phyloP scores from a whole-genome alignment of 208 protist genomes.

The Angomonas deanei region DNA sequence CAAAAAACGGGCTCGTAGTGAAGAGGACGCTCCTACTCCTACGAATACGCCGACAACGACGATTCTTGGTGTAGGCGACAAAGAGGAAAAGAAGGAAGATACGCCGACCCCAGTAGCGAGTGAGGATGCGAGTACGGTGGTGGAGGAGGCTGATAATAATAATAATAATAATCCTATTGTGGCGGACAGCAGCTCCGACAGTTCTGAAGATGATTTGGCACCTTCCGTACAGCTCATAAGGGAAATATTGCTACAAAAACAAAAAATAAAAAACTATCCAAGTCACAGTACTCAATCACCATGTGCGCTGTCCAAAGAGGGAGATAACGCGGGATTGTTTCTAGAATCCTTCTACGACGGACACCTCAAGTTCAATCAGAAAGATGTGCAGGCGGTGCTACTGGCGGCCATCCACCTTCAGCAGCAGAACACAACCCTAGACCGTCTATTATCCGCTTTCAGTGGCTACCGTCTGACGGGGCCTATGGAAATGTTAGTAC shows the following conservation, averaged over 20 bases:
- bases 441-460: conserved; percentile 16
- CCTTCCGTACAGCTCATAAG: too few species aligned
- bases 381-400: conserved; percentile 25
- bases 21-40: neutral
- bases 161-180: too few species aligned
- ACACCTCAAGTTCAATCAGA: conserved; percentile 11
- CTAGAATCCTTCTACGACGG: conserved; percentile 3
- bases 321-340: neutral
- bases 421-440: conserved; percentile 5
- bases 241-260: neutral
- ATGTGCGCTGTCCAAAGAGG: neutral
- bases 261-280: neutral
- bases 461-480: conserved; percentile 29
- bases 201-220: too few species aligned
- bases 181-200: too few species aligned
- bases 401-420: conserved; percentile 8
- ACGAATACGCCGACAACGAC: neutral
- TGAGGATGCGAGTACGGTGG: too few species aligned
- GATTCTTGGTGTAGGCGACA: neutral
- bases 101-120: neutral
- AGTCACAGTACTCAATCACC: too few species aligned
- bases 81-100: conserved; percentile 3
- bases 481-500: conserved; percentile 22
- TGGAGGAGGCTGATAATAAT: too few species aligned
- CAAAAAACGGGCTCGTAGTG: neutral